Percentiles rank a stretch among this genome's conserved stretches.
Evolutionary conservation across 306 rosid genomes (phyloP).

Genomic region (Begonia loranthoides): DNA sequence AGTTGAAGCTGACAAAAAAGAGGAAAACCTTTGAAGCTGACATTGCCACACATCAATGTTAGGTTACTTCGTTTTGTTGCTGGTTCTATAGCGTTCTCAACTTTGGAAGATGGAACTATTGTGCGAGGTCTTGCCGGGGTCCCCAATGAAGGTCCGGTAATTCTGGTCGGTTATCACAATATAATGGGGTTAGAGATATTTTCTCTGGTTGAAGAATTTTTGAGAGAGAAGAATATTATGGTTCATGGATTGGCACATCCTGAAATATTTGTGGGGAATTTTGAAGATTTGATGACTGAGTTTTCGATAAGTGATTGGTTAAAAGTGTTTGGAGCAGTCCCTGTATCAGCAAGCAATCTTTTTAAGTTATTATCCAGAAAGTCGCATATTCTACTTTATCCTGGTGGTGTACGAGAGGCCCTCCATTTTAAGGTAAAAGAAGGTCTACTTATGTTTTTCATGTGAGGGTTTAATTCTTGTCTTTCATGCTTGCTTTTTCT

Average conservation of each 20-base stretch:
- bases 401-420: conserved; percentile 96
- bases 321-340: conserved; percentile 64
- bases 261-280: conserved; percentile 16
- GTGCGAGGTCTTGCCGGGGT: conserved; percentile 85
- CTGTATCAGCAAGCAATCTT: conserved; percentile 59
- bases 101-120: conserved; percentile 71
- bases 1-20: too few species aligned
- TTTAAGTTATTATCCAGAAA: conserved; percentile 54
- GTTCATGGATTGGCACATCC: conserved; percentile 87
- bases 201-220: conserved; percentile 37
- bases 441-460: neutral
- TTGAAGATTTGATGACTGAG: conserved; percentile 18
- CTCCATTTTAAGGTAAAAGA: conserved; percentile 64
- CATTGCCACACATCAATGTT: conserved; percentile 9
- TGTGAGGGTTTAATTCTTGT: too few species aligned
- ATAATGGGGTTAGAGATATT: conserved; percentile 55
- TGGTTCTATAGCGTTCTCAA: conserved; percentile 71
- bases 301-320: conserved; percentile 37
- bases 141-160: conserved; percentile 84
- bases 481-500: too few species aligned
- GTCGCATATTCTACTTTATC: conserved; percentile 78
- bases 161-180: conserved; percentile 75
- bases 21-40: too few species aligned
- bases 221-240: conserved; percentile 47
- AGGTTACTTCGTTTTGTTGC: conserved; percentile 35